phyloP scores from a whole-genome alignment of 495 filamentous ascomycete genomes.

The Tuber aestivum region DNA sequence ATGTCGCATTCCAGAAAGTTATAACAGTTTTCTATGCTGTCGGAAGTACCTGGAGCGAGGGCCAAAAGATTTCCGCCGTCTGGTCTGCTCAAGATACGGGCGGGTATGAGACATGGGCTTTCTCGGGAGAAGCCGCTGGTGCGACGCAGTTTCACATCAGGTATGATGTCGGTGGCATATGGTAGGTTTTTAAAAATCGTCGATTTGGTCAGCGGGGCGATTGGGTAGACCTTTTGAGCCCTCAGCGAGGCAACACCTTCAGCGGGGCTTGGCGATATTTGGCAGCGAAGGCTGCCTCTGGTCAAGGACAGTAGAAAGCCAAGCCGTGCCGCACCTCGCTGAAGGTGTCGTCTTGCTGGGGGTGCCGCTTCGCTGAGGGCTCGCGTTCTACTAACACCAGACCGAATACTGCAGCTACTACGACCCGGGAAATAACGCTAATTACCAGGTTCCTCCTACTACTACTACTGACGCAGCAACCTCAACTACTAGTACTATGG shows the following conservation, averaged over 20 bases:
- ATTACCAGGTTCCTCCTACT: slow-evolving; percentile 27
- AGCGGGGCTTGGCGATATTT: no score
- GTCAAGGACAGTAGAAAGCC: no score
- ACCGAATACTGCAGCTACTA: slow-evolving; percentile 38
- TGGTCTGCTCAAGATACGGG: slow-evolving; percentile 25
- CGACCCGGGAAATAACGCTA: slow-evolving; percentile 37
- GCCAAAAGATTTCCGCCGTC: slow-evolving; percentile 30
- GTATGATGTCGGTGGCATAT: slow-evolving; percentile 39
- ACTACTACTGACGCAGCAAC: slow-evolving; percentile 6
- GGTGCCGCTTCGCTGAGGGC: no score
- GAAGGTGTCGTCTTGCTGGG: no score
- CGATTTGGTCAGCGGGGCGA: not conserved
- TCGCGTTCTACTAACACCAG: slow-evolving; percentile 7
- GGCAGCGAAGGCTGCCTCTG: no score
- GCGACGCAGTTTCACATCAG: slow-evolving; percentile 43
- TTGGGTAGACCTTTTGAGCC: no score
- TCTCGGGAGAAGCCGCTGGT: slow-evolving; percentile 38
- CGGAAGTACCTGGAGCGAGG: slow-evolving; percentile 31
- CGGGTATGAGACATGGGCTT: slow-evolving; percentile 40
- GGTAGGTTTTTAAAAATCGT: slow-evolving; percentile 18
- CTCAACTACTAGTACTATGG: slow-evolving; percentile 3
- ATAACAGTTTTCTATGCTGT: slow-evolving; percentile 40
- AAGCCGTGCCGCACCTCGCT: no score
- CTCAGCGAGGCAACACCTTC: no score
- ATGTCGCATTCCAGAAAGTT: slow-evolving; percentile 39